Conservation (phyloP, 1,284 basidiomycete genomes). For the Pseudozyma tsukubaensis region DNA sequence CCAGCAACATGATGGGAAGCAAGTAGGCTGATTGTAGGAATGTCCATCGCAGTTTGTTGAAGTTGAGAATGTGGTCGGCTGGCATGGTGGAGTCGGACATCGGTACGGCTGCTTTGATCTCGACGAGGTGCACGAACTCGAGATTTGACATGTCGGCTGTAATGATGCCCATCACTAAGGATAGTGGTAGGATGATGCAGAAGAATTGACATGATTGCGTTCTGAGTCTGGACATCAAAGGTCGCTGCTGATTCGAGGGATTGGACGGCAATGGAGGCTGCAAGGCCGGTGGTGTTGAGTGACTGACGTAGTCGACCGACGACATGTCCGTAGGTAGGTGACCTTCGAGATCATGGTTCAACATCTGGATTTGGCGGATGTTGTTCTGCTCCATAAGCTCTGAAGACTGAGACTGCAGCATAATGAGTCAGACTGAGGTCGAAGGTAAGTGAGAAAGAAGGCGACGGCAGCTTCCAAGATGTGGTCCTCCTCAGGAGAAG, state of each 20-base stretch:
- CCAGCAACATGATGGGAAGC: slow-evolving; percentile 18
- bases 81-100: not conserved
- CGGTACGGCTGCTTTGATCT: slow-evolving; percentile 1
- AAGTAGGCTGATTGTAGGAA: slow-evolving; percentile 27
- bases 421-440: too few species aligned
- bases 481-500: too few species aligned
- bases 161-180: slow-evolving; percentile 18
- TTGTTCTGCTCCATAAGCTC: too few species aligned
- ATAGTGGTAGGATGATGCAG: slow-evolving; percentile 17
- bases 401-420: too few species aligned
- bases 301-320: too few species aligned
- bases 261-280: not conserved
- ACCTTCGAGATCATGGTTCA: too few species aligned
- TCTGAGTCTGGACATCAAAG: not conserved
- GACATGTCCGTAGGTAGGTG: too few species aligned
- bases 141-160: slow-evolving; percentile 31
- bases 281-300: not conserved
- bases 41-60: slow-evolving; percentile 17
- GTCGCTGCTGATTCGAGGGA: not conserved
- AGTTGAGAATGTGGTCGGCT: slow-evolving; percentile 12
- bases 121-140: slow-evolving; percentile 26
- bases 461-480: not conserved
- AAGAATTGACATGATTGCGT: slow-evolving; percentile 1
- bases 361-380: too few species aligned
- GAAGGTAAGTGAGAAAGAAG: too few species aligned